Evolutionary conservation across 169 alveolate species (phyloP), one percentile per base, ranked within the genome.

Genomic region (Perkinsus chesapeaki): DNA sequence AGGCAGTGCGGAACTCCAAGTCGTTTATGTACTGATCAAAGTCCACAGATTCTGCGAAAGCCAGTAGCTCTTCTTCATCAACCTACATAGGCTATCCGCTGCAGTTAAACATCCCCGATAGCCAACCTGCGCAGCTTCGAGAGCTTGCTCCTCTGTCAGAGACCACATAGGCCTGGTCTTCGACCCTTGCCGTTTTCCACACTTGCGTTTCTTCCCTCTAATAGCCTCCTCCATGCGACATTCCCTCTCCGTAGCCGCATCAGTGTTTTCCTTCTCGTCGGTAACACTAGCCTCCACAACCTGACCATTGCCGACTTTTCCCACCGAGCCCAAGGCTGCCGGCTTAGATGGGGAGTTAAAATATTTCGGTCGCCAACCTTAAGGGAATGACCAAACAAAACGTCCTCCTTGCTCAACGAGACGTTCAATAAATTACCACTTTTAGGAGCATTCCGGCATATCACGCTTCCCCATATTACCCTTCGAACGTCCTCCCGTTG

Each of bases 1-100:
- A 37, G 92, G 92, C 92, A 39, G 39, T 39, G 0, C 92, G 92
- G 92, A 91, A 91, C 92, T 91, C 92, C 60, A 91, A 91, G 48
- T 91, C 92, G 73, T 91, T 39, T 5, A 91, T 39, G 72, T 91
- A 91, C n/a, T 91, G 73, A 27, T 91, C 92, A 19, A 91, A 91
- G 92, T 91, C 34, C 39, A 91, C 73, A 39, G 23, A 39, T 19
- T 91, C 73, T 9, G 92, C 92, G 31, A 91, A 91, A 37, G 12
- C 92, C 72, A 91, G 73, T 37, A 91, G 72, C 39, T 91, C 92
- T 72, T 39, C 92, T 3, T 39, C 73, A 60, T 60, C 82, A 60
- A 60, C 82, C 82, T 60, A 34, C 3, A 5, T 23, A 16, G 37
- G 27, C 82, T 16, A 27, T 34, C 12, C 82, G 3, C 12, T 23